Evolutionary conservation across 2,329 filamentous ascomycete genomes (phyloP).

Genomic region (Remersonia thermophila): DNA sequence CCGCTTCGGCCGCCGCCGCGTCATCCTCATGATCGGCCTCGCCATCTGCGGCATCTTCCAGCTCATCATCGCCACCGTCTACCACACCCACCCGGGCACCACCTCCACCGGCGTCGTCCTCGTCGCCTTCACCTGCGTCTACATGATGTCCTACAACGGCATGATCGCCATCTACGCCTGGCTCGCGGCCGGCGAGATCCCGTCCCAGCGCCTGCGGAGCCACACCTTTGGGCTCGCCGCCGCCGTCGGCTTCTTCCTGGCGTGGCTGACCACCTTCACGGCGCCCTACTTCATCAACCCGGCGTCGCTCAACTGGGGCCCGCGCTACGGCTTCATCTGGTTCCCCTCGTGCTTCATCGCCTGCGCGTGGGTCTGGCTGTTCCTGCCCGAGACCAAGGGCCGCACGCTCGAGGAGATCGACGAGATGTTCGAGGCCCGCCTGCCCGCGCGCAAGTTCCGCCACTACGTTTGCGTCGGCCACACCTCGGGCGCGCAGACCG

Average conservation of each 20-base stretch:
- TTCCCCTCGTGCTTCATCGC: slow-evolving; percentile 35
- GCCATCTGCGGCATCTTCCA: slow-evolving; percentile 40
- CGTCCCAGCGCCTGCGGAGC: slow-evolving; percentile 42
- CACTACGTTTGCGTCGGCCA: slow-evolving; percentile 20
- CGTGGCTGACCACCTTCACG: slow-evolving; percentile 46
- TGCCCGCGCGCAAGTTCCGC: slow-evolving; percentile 29
- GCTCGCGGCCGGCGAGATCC: slow-evolving; percentile 44
- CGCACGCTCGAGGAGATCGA: slow-evolving; percentile 43
- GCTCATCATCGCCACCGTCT: slow-evolving; percentile 40
- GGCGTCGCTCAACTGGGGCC: slow-evolving; percentile 40
- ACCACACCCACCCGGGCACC: slow-evolving; percentile 30
- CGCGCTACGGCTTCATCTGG: slow-evolving; percentile 45
- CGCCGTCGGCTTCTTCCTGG: slow-evolving; percentile 41
- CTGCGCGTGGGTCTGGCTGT: slow-evolving; percentile 30
- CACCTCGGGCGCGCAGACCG: neutral
- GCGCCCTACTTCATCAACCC: slow-evolving; percentile 50
- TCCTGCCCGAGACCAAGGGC: slow-evolving; percentile 43
- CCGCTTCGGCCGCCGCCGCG: slow-evolving; percentile 37
- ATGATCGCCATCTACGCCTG: slow-evolving; percentile 45
- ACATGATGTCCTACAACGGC: slow-evolving; percentile 41
- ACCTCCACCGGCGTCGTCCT: slow-evolving; percentile 32
- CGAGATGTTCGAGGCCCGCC: slow-evolving; percentile 28
- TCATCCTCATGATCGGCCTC: slow-evolving; percentile 40
- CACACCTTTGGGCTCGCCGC: slow-evolving; percentile 46
- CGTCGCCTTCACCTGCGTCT: slow-evolving; percentile 40